These are phyloP conservation scores for Rhodosporidiobolus sp. DNA, from an alignment of 768 basidiomycete genomes.

Conservation along the genomic window DNA sequence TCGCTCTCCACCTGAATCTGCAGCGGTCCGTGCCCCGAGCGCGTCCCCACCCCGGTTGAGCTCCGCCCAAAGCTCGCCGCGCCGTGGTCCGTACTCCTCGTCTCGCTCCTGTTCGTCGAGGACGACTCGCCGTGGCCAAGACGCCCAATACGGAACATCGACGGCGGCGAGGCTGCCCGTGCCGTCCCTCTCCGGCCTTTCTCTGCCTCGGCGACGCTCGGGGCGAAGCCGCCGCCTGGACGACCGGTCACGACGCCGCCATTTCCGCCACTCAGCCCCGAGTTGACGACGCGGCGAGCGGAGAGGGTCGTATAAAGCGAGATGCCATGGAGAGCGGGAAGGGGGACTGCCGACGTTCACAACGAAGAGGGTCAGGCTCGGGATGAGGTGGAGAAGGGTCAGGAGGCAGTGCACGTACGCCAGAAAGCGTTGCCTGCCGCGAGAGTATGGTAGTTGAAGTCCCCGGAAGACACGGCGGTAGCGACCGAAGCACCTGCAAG, in stretches of 20 bases:
- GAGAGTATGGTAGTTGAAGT: not conserved
- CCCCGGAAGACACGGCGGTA: not conserved
- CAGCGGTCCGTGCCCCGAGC: too few relatives aligned
- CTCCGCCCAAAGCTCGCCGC: too few relatives aligned
- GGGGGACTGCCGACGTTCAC: conserved; percentile 16
- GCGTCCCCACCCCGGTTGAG: not conserved
- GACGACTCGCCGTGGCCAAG: too few relatives aligned
- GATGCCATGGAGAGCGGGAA: conserved; percentile 22
- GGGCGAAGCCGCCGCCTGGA: not conserved
- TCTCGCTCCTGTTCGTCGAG: too few relatives aligned
- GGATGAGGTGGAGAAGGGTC: too few relatives aligned
- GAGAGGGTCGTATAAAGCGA: conserved; percentile 27
- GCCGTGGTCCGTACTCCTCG: too few relatives aligned
- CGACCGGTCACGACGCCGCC: not conserved
- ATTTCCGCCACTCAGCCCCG: not conserved
- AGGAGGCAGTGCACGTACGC: too few relatives aligned
- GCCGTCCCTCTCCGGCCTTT: too few relatives aligned
- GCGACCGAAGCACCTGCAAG: conserved; percentile 5
- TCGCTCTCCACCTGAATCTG: not conserved
- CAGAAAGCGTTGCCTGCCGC: not conserved
- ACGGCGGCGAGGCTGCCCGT: too few relatives aligned
- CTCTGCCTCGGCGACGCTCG: not conserved
- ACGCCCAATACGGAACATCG: too few relatives aligned
- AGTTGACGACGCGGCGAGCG: not conserved
- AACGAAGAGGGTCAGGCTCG: not conserved